phyloP scores from a whole-genome alignment of 2,329 filamentous ascomycete genomes.

The Pseudogymnoascus sp. region DNA sequence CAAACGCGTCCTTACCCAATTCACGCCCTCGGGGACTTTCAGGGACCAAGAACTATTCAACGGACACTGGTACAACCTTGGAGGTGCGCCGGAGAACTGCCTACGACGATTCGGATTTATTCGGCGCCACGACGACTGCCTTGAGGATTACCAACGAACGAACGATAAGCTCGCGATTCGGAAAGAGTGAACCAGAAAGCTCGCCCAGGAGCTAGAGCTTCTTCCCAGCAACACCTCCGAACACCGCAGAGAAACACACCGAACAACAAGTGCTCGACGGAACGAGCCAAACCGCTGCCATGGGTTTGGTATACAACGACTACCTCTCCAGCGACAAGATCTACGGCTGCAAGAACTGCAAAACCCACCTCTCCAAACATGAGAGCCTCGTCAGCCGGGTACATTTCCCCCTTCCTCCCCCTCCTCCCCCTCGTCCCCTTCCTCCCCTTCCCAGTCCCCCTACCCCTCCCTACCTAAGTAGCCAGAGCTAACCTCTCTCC shows the following conservation, averaged over 20 bases:
- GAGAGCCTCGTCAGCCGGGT: conserved; percentile 94
- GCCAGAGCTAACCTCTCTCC: conserved; percentile 9
- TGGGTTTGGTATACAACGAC: conserved; percentile 88
- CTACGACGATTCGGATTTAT: background rate
- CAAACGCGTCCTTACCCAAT: background rate
- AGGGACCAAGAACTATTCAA: background rate
- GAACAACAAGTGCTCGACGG: background rate
- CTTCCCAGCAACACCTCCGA: background rate
- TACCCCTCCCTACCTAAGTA: conserved; percentile 5
- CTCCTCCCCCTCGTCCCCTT: conserved; percentile 4
- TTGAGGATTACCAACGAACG: background rate
- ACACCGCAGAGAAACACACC: background rate
- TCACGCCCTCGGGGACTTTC: background rate
- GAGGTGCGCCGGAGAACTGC: background rate
- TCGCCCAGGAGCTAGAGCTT: background rate
- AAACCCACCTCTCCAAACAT: conserved; percentile 89
- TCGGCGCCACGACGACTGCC: background rate
- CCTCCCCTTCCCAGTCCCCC: conserved; percentile 9
- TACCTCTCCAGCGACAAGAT: conserved; percentile 83
- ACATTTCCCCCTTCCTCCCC: conserved; percentile 30
- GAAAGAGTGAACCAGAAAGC: background rate
- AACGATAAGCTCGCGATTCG: background rate
- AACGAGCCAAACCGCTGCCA: conserved; percentile 32
- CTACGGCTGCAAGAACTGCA: conserved; percentile 90
- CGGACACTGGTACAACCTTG: background rate